phyloP scores from a whole-genome alignment of 2,329 filamentous ascomycete species.

The Paraphaeosphaeria sporulosa region DNA sequence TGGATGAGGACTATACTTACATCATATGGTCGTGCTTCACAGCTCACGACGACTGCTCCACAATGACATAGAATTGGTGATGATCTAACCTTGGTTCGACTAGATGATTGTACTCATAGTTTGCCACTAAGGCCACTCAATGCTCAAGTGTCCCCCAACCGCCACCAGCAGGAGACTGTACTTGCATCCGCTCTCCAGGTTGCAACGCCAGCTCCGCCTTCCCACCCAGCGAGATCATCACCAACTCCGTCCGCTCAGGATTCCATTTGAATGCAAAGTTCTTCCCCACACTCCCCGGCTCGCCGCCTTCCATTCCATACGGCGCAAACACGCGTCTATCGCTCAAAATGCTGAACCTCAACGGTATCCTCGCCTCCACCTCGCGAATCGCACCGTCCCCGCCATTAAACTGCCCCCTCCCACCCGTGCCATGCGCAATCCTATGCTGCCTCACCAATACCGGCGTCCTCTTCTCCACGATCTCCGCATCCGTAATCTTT shows the following conservation, averaged over 20 bases:
- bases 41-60: too few relatives aligned
- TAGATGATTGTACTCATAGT: too few relatives aligned
- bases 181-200: slow-evolving; percentile 38
- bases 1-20: neutral
- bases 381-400: slow-evolving; percentile 49
- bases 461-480: slow-evolving; percentile 48
- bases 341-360: slow-evolving; percentile 48
- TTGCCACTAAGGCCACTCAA: neutral
- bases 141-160: slow-evolving; percentile 11
- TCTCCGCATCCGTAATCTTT: slow-evolving; percentile 43
- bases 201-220: slow-evolving; percentile 43
- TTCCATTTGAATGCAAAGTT: slow-evolving; percentile 42
- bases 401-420: slow-evolving; percentile 39
- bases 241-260: slow-evolving; percentile 32
- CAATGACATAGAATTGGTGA: too few relatives aligned
- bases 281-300: slow-evolving; percentile 30
- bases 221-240: slow-evolving; percentile 41
- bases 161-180: slow-evolving; percentile 18
- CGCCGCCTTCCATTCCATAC: slow-evolving; percentile 47
- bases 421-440: slow-evolving; percentile 41
- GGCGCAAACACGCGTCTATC: slow-evolving; percentile 47
- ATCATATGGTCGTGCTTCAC: neutral
- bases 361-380: slow-evolving; percentile 43
- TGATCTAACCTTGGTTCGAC: too few relatives aligned
- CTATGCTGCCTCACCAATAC: slow-evolving; percentile 44